These are phyloP conservation scores for Puccinia triticina DNA, from an alignment of 1,284 basidiomycete species.

Conservation along the genomic window DNA sequence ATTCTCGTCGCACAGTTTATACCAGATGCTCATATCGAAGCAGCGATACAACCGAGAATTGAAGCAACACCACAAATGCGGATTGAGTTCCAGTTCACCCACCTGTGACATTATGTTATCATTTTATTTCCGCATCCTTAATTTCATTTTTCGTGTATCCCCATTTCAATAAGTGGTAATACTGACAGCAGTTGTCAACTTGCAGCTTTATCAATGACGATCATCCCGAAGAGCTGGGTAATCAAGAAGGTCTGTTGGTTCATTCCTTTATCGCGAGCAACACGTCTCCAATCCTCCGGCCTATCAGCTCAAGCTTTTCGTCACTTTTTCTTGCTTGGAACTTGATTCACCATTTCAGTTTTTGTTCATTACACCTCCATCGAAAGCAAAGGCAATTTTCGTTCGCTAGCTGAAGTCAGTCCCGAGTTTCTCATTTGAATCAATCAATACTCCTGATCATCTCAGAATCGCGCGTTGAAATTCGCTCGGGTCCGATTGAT, in stretches of 20 bases:
- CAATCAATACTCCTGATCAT: background rate
- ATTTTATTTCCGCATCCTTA: background rate
- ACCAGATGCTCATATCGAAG: background rate
- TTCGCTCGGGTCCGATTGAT: background rate
- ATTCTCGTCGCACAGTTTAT: background rate
- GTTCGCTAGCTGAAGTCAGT: constrained; percentile 51
- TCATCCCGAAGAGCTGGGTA: constrained; percentile 51
- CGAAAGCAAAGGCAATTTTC: constrained; percentile 49
- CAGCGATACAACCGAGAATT: background rate
- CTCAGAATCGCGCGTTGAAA: background rate
- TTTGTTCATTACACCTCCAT: constrained; percentile 52
- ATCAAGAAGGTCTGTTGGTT: constrained; percentile 47
- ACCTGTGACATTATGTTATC: background rate
- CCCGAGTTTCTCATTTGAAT: background rate
- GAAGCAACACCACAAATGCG: background rate
- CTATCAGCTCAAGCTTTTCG: no score
- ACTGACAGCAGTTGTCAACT: constrained; percentile 6
- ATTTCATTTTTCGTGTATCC: background rate
- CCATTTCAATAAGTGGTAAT: background rate
- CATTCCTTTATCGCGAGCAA: background rate
- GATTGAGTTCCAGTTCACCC: background rate
- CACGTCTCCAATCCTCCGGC: no score
- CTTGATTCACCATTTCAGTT: constrained; percentile 13
- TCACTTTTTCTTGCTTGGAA: background rate
- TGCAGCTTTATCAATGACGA: constrained; percentile 50